Evolutionary conservation across 2,329 filamentous ascomycete genomes (phyloP).

Genomic region (Cyanodermella asteris): DNA sequence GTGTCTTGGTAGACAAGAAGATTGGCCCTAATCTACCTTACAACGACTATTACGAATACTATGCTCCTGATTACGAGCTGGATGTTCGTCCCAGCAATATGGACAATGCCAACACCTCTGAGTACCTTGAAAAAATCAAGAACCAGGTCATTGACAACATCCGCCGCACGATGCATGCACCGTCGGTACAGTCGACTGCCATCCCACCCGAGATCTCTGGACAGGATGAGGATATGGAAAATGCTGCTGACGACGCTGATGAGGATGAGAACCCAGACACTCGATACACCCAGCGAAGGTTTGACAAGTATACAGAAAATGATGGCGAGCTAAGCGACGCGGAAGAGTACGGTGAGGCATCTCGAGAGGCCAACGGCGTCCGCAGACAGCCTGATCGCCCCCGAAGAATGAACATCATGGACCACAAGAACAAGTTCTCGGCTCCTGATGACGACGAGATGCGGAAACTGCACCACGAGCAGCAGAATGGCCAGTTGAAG

Average conservation of each 20-base stretch:
- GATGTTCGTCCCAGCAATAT: conserved; percentile 49
- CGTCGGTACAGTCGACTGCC: conserved; percentile 42
- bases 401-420: conserved; percentile 34
- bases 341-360: conserved; percentile 63
- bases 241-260: conserved; percentile 46
- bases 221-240: conserved; percentile 43
- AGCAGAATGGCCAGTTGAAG: conserved; percentile 4
- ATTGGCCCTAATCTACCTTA: conserved; percentile 73
- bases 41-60: conserved; percentile 86
- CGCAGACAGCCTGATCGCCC: conserved; percentile 30
- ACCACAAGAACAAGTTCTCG: conserved; percentile 36
- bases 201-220: conserved; percentile 35
- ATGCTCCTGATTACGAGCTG: conserved; percentile 46
- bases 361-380: conserved; percentile 49
- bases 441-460: conserved; percentile 8
- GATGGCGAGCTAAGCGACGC: conserved; percentile 71
- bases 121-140: conserved; percentile 48
- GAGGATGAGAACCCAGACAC: conserved; percentile 71
- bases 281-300: conserved; percentile 58
- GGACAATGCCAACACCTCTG: conserved; percentile 47
- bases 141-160: conserved; percentile 44
- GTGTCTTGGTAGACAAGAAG: conserved; percentile 61
- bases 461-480: too few species aligned
- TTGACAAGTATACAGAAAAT: conserved; percentile 56
- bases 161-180: conserved; percentile 37